Percentiles rank a stretch among this genome's conserved stretches.
These are phyloP conservation scores for Acer saccharum DNA, from an alignment of 345 rosid genomes.

Conservation along the genomic window DNA sequence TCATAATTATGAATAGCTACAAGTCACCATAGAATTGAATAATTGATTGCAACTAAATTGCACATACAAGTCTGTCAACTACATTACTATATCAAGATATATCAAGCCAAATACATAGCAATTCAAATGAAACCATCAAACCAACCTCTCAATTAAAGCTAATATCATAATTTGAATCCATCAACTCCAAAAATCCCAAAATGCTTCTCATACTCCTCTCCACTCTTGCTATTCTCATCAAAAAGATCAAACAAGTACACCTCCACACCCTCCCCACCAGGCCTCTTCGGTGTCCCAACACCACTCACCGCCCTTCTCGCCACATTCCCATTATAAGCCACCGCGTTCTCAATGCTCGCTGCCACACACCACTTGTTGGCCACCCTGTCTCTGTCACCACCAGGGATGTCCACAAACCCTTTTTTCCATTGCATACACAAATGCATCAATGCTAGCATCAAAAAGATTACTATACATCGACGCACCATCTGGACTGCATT, in stretches of 20 bases:
- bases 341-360: conserved; percentile 28
- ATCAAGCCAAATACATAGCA: background rate
- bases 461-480: conserved; percentile 28
- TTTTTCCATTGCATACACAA: conserved; percentile 36
- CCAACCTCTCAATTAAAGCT: conserved; percentile 19
- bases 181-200: conserved; percentile 43
- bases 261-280: conserved; percentile 30
- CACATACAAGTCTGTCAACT: too few relatives aligned
- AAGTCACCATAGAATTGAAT: background rate
- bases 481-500: conserved; percentile 23
- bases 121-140: too few relatives aligned
- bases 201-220: conserved; percentile 28
- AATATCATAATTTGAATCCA: conserved; percentile 32
- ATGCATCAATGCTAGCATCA: conserved; percentile 35
- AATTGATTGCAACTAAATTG: background rate
- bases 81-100: background rate
- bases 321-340: conserved; percentile 34
- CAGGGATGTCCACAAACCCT: conserved; percentile 21
- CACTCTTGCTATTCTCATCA: conserved; percentile 35
- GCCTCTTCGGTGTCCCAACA: conserved; percentile 47
- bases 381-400: conserved; percentile 49
- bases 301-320: conserved; percentile 22
- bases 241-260: conserved; percentile 44
- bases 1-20: too few relatives aligned
- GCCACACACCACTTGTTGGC: conserved; percentile 36